Evolutionary conservation across 1,284 basidiomycete species (phyloP), one percentile per base, ranked within the genome.

Genomic region (Malassezia restricta): DNA sequence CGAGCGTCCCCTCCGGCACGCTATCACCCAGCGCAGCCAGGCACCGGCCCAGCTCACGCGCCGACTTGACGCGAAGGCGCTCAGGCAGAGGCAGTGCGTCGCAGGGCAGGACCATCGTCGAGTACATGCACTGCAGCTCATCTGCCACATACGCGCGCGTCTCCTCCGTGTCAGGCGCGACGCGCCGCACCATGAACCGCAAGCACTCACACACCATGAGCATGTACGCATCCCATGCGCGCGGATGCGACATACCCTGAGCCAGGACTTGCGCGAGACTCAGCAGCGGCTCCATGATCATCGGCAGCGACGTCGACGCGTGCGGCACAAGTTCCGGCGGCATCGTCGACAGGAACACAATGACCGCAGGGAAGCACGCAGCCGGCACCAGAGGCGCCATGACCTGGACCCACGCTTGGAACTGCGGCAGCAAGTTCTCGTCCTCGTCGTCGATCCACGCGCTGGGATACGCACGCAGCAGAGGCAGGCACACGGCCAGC

Each of bases 301-400:
- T 76, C 0, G 58, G 42, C 27, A 74, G 62, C 0, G 63, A 63
- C 68, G 52, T 63, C 0, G 80, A 43, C 1, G 74, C 59, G 7
- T 67, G 59, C 0, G 75, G 67, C 24, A 77, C 62, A 11, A 76
- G 48, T 42, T 66, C 76, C 3, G 77, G 66, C 6, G 87, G 85
- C 27, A 92, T 80, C 0, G 85, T 87, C 0, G 85, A 84, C 4
- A 92, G 67, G 24, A 89, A 78, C 35, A 91, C 76, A 8, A 90
- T 75, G 29, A 90, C 76, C 0, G 82, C 78, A 0, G 86, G 85
- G 66, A 89, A 91, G 3, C 83, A 84, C 58, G 83, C 78, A 3
- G 79, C 59, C 0, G 86, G 83, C n/a, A 82, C 82, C 0, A 83
- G 84, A 8, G 79, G 79, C 68, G 87, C 90, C 7, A 82, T 86